phyloP scores from a whole-genome alignment of 768 basidiomycete genomes.

The Austroboletus eburneus region DNA sequence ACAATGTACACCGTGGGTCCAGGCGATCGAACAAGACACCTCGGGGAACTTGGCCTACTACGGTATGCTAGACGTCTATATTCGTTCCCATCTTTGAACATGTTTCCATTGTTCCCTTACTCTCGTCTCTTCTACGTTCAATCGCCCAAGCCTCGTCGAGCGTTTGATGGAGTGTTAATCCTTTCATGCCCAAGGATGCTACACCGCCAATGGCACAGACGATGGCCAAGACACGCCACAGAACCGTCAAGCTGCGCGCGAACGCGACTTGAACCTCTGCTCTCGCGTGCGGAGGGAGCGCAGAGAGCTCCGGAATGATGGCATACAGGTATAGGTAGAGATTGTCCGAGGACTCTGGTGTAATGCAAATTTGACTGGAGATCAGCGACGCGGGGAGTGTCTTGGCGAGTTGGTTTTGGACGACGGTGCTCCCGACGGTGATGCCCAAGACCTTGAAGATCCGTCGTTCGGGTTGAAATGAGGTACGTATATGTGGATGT shows the following conservation, averaged over 20 bases:
- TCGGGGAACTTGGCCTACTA: no score
- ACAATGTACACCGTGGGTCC: no score
- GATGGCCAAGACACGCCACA: constrained; percentile 45
- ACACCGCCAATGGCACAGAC: constrained; percentile 23
- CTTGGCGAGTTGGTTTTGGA: constrained; percentile 46
- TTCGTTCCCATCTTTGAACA: no score
- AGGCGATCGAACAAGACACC: no score
- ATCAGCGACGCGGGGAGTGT: constrained; percentile 38
- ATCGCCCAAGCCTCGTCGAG: constrained; percentile 12
- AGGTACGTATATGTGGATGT: neutral
- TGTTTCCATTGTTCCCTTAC: no score
- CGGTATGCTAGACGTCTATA: no score
- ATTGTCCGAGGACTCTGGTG: no score
- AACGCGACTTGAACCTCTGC: constrained; percentile 40
- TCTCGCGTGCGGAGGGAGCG: constrained; percentile 32
- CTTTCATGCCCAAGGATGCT: constrained; percentile 18
- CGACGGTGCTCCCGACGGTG: constrained; percentile 44
- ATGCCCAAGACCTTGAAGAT: constrained; percentile 45
- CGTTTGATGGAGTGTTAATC: constrained; percentile 3
- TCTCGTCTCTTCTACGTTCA: neutral
- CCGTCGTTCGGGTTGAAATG: neutral
- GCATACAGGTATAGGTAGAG: constrained; percentile 32
- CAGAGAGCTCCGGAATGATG: constrained; percentile 39
- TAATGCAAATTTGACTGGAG: constrained; percentile 19
- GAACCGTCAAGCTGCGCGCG: constrained; percentile 31